A percentile compares a stretch with the other conserved stretches of the same genome.
These are phyloP conservation scores for Capronia epimyces DNA, from an alignment of 2,329 filamentous ascomycete species.

Conservation along the genomic window DNA sequence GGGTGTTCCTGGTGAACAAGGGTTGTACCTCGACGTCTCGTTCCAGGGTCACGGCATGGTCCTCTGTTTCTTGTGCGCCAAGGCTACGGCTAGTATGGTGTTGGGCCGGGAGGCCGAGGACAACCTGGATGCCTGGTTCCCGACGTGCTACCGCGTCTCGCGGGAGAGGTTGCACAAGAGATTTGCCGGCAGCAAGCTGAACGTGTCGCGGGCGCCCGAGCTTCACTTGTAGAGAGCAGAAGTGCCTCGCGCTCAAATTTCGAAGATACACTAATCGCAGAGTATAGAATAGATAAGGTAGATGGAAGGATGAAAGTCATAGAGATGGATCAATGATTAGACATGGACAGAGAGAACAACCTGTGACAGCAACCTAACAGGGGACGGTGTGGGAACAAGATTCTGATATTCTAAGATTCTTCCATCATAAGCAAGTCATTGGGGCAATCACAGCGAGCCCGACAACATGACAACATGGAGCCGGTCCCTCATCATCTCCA, in stretches of 20 bases:
- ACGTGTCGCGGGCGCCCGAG: conserved; percentile 8
- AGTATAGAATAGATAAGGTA: too few species aligned
- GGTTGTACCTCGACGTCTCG: conserved; percentile 20
- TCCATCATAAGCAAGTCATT: too few species aligned
- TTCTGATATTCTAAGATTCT: too few species aligned
- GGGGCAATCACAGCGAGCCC: too few species aligned
- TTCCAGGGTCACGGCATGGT: conserved; percentile 29
- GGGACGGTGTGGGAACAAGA: too few species aligned
- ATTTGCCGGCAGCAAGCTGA: conserved; percentile 11
- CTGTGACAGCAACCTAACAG: too few species aligned
- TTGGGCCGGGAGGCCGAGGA: conserved; percentile 1
- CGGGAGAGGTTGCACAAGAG: conserved; percentile 20
- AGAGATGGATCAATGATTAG: too few species aligned
- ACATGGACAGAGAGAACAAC: too few species aligned
- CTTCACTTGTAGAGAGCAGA: neutral
- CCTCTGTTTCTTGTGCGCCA: conserved; percentile 23
- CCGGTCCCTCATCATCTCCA: too few species aligned
- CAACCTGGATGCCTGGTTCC: conserved; percentile 23
- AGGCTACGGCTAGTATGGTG: conserved; percentile 22
- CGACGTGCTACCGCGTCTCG: conserved; percentile 20
- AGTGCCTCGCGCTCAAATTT: neutral
- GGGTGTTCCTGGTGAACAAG: conserved; percentile 37
- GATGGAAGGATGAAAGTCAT: too few species aligned
- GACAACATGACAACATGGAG: too few species aligned
- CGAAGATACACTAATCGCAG: too few species aligned